phyloP scores from a whole-genome alignment of 441 rosid species.

The Jatropha multifida region DNA sequence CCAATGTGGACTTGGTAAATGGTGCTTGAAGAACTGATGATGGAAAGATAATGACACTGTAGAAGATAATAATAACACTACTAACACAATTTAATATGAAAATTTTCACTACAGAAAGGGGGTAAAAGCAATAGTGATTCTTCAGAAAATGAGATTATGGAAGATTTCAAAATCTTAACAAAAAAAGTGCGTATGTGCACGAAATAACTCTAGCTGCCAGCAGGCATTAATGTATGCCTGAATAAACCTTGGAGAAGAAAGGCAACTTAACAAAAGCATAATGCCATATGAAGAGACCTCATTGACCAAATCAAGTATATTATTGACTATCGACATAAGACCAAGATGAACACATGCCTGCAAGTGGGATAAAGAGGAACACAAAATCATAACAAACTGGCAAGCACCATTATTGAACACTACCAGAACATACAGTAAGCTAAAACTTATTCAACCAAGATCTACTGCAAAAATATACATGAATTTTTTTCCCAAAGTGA shows the following conservation, averaged over 20 bases:
- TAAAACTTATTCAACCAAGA: background rate
- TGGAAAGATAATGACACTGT: background rate
- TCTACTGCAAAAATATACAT: background rate
- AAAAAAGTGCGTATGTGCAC: background rate
- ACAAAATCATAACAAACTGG: too few relatives aligned
- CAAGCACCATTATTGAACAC: too few relatives aligned
- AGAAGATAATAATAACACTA: background rate
- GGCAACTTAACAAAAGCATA: too few relatives aligned
- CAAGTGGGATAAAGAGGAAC: background rate
- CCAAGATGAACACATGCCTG: background rate
- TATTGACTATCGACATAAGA: background rate
- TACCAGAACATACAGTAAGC: too few relatives aligned
- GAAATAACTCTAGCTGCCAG: background rate
- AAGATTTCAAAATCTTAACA: background rate
- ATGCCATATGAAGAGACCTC: too few relatives aligned
- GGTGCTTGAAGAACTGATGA: background rate
- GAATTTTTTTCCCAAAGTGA: too few relatives aligned
- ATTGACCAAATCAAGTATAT: background rate
- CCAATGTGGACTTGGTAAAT: background rate
- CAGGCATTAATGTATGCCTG: background rate
- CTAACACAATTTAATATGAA: background rate
- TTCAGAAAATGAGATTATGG: background rate
- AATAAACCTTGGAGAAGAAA: too few relatives aligned
- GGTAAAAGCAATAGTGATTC: background rate
- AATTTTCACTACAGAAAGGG: background rate